phyloP scores from a whole-genome alignment of 2,329 filamentous ascomycete genomes.

The Nannizziopsis arthrosporioides region DNA sequence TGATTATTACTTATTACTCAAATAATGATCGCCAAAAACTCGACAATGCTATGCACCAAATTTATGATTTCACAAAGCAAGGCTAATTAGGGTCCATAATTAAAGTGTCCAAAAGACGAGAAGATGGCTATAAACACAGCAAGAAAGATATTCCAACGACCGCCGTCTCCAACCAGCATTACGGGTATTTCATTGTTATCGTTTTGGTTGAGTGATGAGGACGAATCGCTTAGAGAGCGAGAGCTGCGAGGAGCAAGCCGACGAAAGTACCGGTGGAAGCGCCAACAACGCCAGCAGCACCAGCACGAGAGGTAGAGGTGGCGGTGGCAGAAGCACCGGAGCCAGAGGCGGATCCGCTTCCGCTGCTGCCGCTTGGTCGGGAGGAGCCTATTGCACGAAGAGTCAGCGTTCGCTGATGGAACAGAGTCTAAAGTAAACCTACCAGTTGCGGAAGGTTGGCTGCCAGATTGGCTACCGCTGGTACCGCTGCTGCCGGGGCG shows the following conservation, averaged over 20 bases:
- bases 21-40: no score
- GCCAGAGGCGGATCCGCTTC: conserved; percentile 11
- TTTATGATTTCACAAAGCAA: no score
- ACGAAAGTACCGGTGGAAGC: conserved; percentile 26
- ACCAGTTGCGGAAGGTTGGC: conserved; percentile 4
- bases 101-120: background rate
- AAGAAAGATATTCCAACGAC: conserved; percentile 5
- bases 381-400: background rate
- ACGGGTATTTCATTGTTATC: conserved; percentile 4
- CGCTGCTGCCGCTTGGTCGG: conserved; percentile 8
- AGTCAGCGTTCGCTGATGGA: background rate
- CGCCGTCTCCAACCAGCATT: conserved; percentile 5
- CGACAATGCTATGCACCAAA: no score
- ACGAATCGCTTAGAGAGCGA: conserved; percentile 25
- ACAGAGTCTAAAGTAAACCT: background rate
- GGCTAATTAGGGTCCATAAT: conserved; percentile 2
- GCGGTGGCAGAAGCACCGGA: conserved; percentile 15
- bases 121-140: conserved; percentile 6
- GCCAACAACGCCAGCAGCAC: conserved; percentile 23
- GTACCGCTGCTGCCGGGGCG: conserved; percentile 8
- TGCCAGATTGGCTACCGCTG: background rate
- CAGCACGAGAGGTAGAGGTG: conserved; percentile 18
- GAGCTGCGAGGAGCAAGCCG: conserved; percentile 27
- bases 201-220: background rate
- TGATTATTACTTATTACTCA: no score